A percentile compares a stretch with the other conserved stretches of the same genome.
Evolutionary conservation across 2,329 filamentous ascomycete genomes (phyloP).

Genomic region (Karstenula rhodostoma): DNA sequence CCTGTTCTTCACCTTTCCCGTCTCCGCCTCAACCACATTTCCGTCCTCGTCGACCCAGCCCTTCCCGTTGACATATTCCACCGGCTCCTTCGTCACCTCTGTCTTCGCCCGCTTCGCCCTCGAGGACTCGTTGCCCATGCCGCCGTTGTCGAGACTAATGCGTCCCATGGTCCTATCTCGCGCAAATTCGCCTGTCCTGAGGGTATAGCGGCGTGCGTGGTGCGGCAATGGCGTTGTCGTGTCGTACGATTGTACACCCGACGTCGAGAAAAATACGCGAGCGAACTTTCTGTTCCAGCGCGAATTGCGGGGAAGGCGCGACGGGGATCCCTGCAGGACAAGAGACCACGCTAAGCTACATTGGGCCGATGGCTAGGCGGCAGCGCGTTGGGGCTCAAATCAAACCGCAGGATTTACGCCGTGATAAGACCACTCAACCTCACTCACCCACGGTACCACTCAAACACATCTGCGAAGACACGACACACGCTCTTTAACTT

Average conservation of each 20-base stretch:
- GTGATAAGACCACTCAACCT: neutral
- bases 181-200: too few relatives aligned
- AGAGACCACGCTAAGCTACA: conserved; percentile 1
- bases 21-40: conserved; percentile 72
- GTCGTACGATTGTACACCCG: neutral
- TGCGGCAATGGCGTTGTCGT: neutral
- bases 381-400: neutral
- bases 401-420: neutral
- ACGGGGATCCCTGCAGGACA: conserved; percentile 3
- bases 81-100: conserved; percentile 54
- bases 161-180: neutral
- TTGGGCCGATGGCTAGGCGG: neutral
- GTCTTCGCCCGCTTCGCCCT: conserved; percentile 25
- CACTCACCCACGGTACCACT: neutral
- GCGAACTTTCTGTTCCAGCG: neutral
- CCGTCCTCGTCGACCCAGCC: conserved; percentile 91
- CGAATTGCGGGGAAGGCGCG: neutral
- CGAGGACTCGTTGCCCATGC: neutral
- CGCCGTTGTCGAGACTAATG: neutral
- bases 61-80: conserved; percentile 81
- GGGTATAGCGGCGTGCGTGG: too few relatives aligned
- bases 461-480: too few relatives aligned
- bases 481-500: too few relatives aligned
- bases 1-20: conserved; percentile 45
- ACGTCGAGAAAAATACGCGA: neutral